A percentile compares a stretch with the other conserved stretches of the same genome.
Evolutionary conservation across 495 filamentous ascomycete genomes (phyloP).

Genomic region (Aspergillus baeticus): DNA sequence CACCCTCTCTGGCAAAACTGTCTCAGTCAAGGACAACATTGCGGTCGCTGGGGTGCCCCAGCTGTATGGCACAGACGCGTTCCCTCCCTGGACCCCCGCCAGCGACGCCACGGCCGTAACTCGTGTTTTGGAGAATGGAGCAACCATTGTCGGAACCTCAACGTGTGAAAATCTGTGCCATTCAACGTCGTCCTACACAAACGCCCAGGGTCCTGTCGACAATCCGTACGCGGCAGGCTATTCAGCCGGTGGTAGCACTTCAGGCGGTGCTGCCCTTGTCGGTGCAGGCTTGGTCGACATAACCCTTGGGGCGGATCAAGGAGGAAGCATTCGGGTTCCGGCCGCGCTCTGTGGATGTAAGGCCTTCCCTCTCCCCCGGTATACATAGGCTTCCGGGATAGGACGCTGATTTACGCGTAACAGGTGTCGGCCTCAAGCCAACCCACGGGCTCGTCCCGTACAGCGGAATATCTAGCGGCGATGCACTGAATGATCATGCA

Average conservation of each 20-base stretch:
- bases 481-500: not conserved
- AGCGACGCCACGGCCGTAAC: constrained; percentile 50
- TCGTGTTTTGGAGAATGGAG: constrained; percentile 45
- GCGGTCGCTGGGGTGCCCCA: constrained; percentile 40
- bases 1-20: constrained; percentile 75
- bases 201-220: constrained; percentile 49
- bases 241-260: constrained; percentile 55
- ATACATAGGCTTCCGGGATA: no score
- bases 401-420: no score
- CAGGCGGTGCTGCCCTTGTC: constrained; percentile 56
- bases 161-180: constrained; percentile 50
- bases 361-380: not conserved
- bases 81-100: constrained; percentile 37
- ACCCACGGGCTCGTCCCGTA: constrained; percentile 6
- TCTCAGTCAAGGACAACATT: constrained; percentile 59
- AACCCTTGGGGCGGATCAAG: constrained; percentile 60
- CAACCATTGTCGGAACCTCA: constrained; percentile 40
- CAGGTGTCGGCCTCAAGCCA: constrained; percentile 5
- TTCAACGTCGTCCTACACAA: constrained; percentile 43
- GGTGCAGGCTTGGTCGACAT: constrained; percentile 50
- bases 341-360: constrained; percentile 29
- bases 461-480: not conserved
- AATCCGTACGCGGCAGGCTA: constrained; percentile 50
- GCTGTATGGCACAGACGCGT: constrained; percentile 35
- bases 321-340: constrained; percentile 58